A percentile compares a stretch with the other conserved stretches of the same genome.
These are phyloP conservation scores for Aeschynomene evenia DNA, from an alignment of 306 rosid genomes.

Conservation along the genomic window DNA sequence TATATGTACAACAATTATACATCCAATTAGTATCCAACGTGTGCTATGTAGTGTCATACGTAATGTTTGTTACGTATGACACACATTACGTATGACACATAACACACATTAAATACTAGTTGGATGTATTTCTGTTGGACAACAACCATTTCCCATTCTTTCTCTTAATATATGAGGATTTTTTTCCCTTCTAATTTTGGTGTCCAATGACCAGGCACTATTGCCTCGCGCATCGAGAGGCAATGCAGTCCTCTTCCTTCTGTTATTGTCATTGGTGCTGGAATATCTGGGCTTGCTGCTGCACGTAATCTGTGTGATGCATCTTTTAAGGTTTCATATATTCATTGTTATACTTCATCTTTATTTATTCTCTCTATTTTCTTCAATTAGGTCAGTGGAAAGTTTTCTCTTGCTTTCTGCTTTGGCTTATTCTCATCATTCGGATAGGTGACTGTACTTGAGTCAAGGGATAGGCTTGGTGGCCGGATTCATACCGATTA, in stretches of 20 bases:
- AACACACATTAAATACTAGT: too few relatives aligned
- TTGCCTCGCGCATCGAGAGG: constrained; percentile 41
- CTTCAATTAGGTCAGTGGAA: neutral
- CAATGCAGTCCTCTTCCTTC: constrained; percentile 48
- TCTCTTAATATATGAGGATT: neutral
- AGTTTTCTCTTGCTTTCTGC: constrained; percentile 20
- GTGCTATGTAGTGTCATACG: too few relatives aligned
- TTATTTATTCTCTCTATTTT: neutral
- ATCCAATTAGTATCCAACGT: too few relatives aligned
- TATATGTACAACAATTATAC: too few relatives aligned
- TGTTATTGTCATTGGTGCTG: constrained; percentile 83
- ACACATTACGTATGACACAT: too few relatives aligned
- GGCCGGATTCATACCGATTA: constrained; percentile 84
- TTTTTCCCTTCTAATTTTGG: constrained; percentile 29
- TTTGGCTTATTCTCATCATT: constrained; percentile 28
- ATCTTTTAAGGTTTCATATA: constrained; percentile 59
- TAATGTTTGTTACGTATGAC: too few relatives aligned
- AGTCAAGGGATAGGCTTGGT: constrained; percentile 80
- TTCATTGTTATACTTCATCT: neutral
- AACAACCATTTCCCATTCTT: too few relatives aligned
- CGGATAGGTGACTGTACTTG: constrained; percentile 65
- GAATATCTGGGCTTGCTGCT: constrained; percentile 82
- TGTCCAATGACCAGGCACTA: constrained; percentile 37
- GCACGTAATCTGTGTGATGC: constrained; percentile 76
- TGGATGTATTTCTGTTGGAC: too few relatives aligned